Base-by-base conservation (phyloP, 2,329 filamentous ascomycete species). In the Pseudogymnoascus sp. region DNA sequence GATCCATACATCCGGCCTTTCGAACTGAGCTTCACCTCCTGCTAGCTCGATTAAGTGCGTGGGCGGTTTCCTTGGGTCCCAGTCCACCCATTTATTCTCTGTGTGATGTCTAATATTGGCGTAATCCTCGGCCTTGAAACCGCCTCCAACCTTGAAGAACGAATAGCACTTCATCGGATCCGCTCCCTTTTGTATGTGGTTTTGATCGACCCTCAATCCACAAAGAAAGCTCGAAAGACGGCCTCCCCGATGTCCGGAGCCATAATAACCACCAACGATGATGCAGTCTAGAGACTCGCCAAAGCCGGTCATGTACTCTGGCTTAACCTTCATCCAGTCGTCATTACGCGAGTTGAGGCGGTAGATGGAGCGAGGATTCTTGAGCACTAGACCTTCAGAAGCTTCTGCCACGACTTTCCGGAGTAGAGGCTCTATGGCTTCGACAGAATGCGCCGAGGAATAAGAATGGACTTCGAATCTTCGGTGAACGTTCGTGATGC, bases 81-180 rank as follows among this genome's bases (percentile, higher is more conserved):
- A 99, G 34, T 90, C 84, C 11, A 83, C 81, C 95, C 95, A 99
- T 74, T 96, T 96, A 4, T 90, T 92, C 64, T 96, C 90, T 0
- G 93, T 97, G 23, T 86, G 82, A 70, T 96, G 91, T 4, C 86
- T 82, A 54, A 99, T 87, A 64, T 88, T 85, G 0, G 88, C 86
- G 73, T 96, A 97, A 71, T 99, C 95, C 62, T 89, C 85, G 0
- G 86, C 88, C 12, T 84, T 86, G 73, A 97, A 93, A 0, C 95
- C 95, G 62, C 95, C 95, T n/a, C 95, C 95, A 14, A 99, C 95
- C 75, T 95, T 97, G 81, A 93, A 96, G 77, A 99, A 97, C n/a
- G 92, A 96, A 70, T 87, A 90, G 71, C 87, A 96, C 74, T 91
- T 92, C 75, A 90, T 88, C 0, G 86, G 82, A 66, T 86, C 82